Evolutionary conservation across 1,284 basidiomycete genomes (phyloP).

Genomic region (Hypsizygus ulmarius): DNA sequence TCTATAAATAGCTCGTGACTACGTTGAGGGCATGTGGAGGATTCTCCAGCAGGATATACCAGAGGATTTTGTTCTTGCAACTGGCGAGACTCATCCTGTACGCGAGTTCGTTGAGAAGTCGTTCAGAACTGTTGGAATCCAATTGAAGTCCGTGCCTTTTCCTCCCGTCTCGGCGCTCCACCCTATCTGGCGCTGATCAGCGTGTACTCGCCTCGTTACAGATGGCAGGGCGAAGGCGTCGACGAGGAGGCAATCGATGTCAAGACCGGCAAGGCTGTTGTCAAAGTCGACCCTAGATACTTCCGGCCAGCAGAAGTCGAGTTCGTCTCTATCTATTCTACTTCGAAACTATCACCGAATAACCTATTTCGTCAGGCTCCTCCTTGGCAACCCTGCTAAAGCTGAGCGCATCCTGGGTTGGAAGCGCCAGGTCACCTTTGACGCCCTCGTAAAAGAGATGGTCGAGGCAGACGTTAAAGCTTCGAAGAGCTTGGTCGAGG

Average conservation of each 20-base stretch:
- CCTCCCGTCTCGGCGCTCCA: background rate
- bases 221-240: slow-evolving; percentile 75
- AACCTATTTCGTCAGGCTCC: slow-evolving; percentile 45
- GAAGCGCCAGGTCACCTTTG: slow-evolving; percentile 81
- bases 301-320: slow-evolving; percentile 94
- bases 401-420: slow-evolving; percentile 83
- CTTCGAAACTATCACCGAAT: slow-evolving; percentile 1
- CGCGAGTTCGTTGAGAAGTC: slow-evolving; percentile 87
- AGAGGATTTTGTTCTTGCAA: slow-evolving; percentile 90
- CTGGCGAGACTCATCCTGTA: slow-evolving; percentile 89
- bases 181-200: background rate
- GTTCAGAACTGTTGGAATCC: slow-evolving; percentile 65
- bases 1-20: slow-evolving; percentile 66
- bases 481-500: slow-evolving; percentile 68
- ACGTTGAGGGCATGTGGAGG: slow-evolving; percentile 93
- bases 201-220: slow-evolving; percentile 24
- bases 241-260: slow-evolving; percentile 73
- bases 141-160: slow-evolving; percentile 52
- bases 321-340: slow-evolving; percentile 42
- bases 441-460: slow-evolving; percentile 86
- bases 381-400: slow-evolving; percentile 81
- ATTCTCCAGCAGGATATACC: slow-evolving; percentile 83
- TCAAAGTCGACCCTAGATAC: slow-evolving; percentile 78
- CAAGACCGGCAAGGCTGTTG: slow-evolving; percentile 66
- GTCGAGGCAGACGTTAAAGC: slow-evolving; percentile 75